These are phyloP conservation scores for Globisporangium camurandrum DNA, from an alignment of 352 stramenopile genomes.

Conservation along the genomic window DNA sequence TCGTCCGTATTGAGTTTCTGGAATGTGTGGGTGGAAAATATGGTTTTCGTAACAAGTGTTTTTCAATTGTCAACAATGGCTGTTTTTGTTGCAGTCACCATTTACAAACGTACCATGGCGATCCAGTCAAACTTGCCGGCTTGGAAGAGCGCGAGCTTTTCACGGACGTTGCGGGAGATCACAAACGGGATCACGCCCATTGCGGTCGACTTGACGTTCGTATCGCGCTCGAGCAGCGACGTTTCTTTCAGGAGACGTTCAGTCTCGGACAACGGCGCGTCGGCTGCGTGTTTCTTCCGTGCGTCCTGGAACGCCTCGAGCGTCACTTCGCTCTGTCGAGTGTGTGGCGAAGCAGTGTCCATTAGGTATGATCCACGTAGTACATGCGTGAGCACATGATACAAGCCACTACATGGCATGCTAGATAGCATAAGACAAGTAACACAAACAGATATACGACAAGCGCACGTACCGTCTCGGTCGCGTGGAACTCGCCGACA, in stretches of 20 bases:
- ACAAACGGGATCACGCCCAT: slow-evolving; percentile 87
- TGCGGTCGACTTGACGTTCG: slow-evolving; percentile 81
- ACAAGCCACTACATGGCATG: not conserved
- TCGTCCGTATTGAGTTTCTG: slow-evolving; percentile 74
- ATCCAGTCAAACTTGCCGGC: slow-evolving; percentile 86
- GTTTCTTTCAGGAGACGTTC: slow-evolving; percentile 80
- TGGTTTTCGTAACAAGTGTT: too few species aligned
- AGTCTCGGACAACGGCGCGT: slow-evolving; percentile 80
- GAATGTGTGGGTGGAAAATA: too few species aligned
- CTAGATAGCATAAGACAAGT: slow-evolving; percentile 4
- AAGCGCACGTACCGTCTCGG: slow-evolving; percentile 37
- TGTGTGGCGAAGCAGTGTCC: not conserved
- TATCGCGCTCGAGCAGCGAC: slow-evolving; percentile 70
- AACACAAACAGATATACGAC: not conserved
- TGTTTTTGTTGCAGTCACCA: not conserved
- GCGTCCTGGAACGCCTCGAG: slow-evolving; percentile 68
- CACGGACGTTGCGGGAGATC: slow-evolving; percentile 72
- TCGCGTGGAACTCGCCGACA: slow-evolving; percentile 85
- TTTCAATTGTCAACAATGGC: too few species aligned
- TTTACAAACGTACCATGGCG: slow-evolving; percentile 48
- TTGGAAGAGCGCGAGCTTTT: slow-evolving; percentile 71
- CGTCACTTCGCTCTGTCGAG: slow-evolving; percentile 57
- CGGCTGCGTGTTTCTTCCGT: slow-evolving; percentile 56
- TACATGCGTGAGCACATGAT: not conserved
- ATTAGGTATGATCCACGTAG: not conserved